Evolutionary conservation across 495 filamentous ascomycete genomes (phyloP).

Genomic region (Penicillium roqueforti): DNA sequence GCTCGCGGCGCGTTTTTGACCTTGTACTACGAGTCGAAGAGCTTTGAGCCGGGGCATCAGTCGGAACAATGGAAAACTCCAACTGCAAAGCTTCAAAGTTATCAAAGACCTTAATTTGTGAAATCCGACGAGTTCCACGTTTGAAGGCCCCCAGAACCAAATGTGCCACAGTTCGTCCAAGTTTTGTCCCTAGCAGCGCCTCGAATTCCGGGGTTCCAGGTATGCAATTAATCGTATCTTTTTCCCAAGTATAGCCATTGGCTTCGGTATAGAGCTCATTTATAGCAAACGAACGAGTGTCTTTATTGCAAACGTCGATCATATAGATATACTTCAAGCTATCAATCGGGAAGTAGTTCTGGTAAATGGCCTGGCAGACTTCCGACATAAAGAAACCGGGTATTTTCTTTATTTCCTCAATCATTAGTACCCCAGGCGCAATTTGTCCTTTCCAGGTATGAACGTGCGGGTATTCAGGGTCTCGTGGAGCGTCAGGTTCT

Average conservation of each 20-base stretch:
- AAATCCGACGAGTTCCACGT: slow-evolving; percentile 2
- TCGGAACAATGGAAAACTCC: background rate
- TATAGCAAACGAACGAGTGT: background rate
- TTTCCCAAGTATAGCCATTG: background rate
- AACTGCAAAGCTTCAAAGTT: background rate
- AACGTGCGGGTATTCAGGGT: background rate
- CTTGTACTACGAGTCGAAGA: background rate
- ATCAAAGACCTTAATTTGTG: background rate
- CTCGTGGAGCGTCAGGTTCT: no score
- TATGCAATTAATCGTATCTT: background rate
- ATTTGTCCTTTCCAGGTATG: background rate
- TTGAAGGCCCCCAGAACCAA: slow-evolving; percentile 3
- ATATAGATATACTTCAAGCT: background rate
- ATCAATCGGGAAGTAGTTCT: background rate
- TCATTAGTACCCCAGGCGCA: background rate
- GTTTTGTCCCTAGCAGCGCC: background rate
- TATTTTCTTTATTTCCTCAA: background rate
- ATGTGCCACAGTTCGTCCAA: background rate
- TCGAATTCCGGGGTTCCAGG: background rate
- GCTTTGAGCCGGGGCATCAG: background rate
- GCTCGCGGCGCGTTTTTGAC: background rate
- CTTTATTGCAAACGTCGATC: background rate
- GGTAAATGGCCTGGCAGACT: background rate
- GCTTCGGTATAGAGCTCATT: background rate
- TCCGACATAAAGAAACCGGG: background rate